Percentiles rank a stretch among this genome's conserved stretches.
Evolutionary conservation across 2,329 filamentous ascomycete species (phyloP).

Genomic region (Colletotrichum orchidophilum): DNA sequence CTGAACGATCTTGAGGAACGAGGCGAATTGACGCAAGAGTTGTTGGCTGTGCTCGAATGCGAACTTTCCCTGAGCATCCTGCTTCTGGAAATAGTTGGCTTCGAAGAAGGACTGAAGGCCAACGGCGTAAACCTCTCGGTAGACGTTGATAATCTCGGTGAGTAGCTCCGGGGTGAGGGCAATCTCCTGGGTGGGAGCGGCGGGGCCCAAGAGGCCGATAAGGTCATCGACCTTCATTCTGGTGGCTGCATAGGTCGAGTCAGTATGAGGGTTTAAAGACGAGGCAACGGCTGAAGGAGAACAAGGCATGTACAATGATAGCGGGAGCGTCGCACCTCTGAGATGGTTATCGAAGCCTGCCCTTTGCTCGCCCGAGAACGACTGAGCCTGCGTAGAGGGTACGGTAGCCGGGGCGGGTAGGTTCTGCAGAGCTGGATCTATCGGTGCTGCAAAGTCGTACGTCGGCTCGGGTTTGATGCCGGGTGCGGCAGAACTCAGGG

Average conservation of each 20-base stretch:
- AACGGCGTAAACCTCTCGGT: conserved; percentile 78
- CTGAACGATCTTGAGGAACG: conserved; percentile 67
- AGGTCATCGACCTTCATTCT: conserved; percentile 80
- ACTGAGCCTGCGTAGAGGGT: conserved; percentile 42
- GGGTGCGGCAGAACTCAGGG: conserved; percentile 41
- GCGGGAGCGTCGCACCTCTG: conserved; percentile 58
- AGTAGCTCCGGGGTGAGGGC: conserved; percentile 62
- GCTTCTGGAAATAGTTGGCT: conserved; percentile 79
- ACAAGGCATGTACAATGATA: conserved; percentile 37
- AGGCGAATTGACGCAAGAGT: conserved; percentile 73
- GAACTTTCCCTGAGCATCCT: conserved; percentile 52
- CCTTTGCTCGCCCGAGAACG: conserved; percentile 37
- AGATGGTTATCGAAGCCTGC: conserved; percentile 48
- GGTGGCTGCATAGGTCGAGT: conserved; percentile 61
- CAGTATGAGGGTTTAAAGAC: conserved; percentile 49
- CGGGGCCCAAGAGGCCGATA: conserved; percentile 67
- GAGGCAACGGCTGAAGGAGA: conserved; percentile 41
- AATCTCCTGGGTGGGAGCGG: conserved; percentile 64
- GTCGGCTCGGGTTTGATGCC: conserved; percentile 48
- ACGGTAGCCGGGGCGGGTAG: conserved; percentile 41
- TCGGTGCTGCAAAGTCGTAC: conserved; percentile 68
- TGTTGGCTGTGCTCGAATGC: conserved; percentile 61
- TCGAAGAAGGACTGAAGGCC: conserved; percentile 83
- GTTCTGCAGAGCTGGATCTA: conserved; percentile 73
- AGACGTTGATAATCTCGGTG: conserved; percentile 76